Percentiles rank a stretch among this genome's conserved stretches.
phyloP scores from a whole-genome alignment of 805 yeast species.

The Teunomyces lycoperdinae region DNA sequence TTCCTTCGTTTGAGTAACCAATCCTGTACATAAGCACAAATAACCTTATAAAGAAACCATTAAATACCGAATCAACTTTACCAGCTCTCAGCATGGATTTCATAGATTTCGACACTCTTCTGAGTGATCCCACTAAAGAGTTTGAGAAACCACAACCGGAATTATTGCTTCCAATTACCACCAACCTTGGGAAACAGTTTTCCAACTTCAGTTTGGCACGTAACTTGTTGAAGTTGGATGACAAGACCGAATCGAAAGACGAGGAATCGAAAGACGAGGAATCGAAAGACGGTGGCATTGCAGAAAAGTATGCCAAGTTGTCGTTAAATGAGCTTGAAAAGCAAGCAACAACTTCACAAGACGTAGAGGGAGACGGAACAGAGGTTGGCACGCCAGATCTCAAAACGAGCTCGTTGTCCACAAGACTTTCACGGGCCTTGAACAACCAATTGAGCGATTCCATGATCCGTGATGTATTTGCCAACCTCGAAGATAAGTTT shows the following conservation, averaged over 20 bases:
- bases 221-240: slow-evolving; percentile 26
- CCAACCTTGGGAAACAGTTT: slow-evolving; percentile 35
- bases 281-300: slow-evolving; percentile 19
- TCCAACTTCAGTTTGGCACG: slow-evolving; percentile 31
- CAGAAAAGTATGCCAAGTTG: slow-evolving; percentile 48
- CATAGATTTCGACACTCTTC: slow-evolving; percentile 37
- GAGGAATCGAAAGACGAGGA: slow-evolving; percentile 13
- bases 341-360: slow-evolving; percentile 1
- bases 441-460: slow-evolving; percentile 39
- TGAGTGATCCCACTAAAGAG: slow-evolving; percentile 16
- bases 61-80: too few species aligned
- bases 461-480: slow-evolving; percentile 31
- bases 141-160: slow-evolving; percentile 45
- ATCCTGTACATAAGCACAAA: background rate
- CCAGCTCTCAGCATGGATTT: slow-evolving; percentile 32
- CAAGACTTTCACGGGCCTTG: slow-evolving; percentile 50
- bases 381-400: background rate
- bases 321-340: slow-evolving; percentile 40
- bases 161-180: slow-evolving; percentile 36
- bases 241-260: slow-evolving; percentile 7
- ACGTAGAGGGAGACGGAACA: background rate
- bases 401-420: slow-evolving; percentile 23
- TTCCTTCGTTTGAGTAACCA: background rate
- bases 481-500: slow-evolving; percentile 25
- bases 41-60: too few species aligned